These are phyloP conservation scores for Candida coquimbonensis DNA, from an alignment of 805 yeast species.

Conservation along the genomic window DNA sequence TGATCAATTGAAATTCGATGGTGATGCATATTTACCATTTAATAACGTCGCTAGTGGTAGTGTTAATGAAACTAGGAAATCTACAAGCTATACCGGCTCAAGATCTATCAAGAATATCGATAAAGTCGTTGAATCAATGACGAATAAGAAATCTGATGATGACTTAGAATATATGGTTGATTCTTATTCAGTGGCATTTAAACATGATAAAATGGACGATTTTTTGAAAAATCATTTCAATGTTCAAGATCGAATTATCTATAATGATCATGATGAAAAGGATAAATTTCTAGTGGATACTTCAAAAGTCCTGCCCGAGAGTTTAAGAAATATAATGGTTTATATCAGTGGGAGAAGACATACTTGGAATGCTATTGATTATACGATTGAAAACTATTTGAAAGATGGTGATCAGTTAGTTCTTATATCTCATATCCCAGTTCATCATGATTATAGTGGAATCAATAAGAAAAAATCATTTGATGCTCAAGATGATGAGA, in stretches of 20 bases:
- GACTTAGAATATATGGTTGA: constrained; percentile 7
- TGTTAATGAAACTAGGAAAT: not conserved
- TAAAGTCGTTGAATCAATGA: constrained; percentile 8
- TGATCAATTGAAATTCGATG: constrained; percentile 17
- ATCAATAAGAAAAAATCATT: not conserved
- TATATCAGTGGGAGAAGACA: constrained; percentile 54
- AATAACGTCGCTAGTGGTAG: not conserved
- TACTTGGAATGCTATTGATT: constrained; percentile 23
- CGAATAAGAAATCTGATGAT: constrained; percentile 6
- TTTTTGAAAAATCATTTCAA: constrained; percentile 8
- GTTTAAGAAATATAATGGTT: constrained; percentile 16
- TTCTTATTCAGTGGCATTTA: constrained; percentile 15
- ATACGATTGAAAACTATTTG: constrained; percentile 14
- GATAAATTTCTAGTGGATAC: too few species aligned
- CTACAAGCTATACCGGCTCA: constrained; percentile 1
- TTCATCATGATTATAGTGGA: too few species aligned
- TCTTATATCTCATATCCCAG: constrained; percentile 16
- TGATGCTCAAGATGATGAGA: constrained; percentile 7
- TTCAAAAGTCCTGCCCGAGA: constrained; percentile 10
- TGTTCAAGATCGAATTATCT: not conserved
- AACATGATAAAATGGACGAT: constrained; percentile 13
- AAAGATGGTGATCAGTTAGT: constrained; percentile 22
- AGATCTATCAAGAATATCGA: constrained; percentile 16
- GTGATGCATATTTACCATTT: constrained; percentile 19
- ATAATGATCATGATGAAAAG: too few species aligned